Base-by-base conservation (phyloP, 768 basidiomycete genomes). In the Crassisporium funariophilum region DNA sequence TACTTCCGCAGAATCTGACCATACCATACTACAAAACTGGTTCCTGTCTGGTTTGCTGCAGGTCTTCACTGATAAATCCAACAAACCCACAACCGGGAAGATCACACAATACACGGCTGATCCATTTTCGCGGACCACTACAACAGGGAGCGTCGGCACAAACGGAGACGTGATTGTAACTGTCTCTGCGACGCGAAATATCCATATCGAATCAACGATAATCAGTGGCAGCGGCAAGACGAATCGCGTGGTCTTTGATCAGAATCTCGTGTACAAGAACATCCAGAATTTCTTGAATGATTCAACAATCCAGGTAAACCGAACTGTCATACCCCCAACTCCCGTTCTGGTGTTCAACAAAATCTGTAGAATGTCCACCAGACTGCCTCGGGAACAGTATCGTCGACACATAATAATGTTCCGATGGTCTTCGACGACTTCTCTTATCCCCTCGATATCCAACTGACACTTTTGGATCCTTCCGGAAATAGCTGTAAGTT, bases 21-120 rank as follows among this genome's bases (percentile, higher is more conserved):
- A 84, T 47, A 66, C 72, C n/a, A 80, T 86, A 56, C 76, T 84
- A 41, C 73, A 78, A 50, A 90, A 89, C 58, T 91, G 89, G 90
- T 87, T 79, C 58, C 79, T 90, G 20, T 88, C 86, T 3, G 89
- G 86, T 1, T 53, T 71, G 4, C 63, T 91, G 5, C 87, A 91
- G 60, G 82, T 88, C 37, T 64, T 84, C 49, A 82, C 80, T 1
- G 85, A 88, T 58, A 62, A 79, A 6, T 86, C 87, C 22, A 65
- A 71, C 1, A 57, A 63, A 34, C 84, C 73, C 3, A 90, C 89
- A 2, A 87, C 80, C 1, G 89, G 89, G 21, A 74, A 70, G 21
- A 87, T 91, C 47, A 82, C 75, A 0, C 55, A 57, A 7, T 85
- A 88, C 55, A 64, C 74, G 13, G 86, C 70, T 22, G 64, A 78